phyloP scores from a whole-genome alignment of 2,329 filamentous ascomycete genomes.

The Aspergillus floridensis region DNA sequence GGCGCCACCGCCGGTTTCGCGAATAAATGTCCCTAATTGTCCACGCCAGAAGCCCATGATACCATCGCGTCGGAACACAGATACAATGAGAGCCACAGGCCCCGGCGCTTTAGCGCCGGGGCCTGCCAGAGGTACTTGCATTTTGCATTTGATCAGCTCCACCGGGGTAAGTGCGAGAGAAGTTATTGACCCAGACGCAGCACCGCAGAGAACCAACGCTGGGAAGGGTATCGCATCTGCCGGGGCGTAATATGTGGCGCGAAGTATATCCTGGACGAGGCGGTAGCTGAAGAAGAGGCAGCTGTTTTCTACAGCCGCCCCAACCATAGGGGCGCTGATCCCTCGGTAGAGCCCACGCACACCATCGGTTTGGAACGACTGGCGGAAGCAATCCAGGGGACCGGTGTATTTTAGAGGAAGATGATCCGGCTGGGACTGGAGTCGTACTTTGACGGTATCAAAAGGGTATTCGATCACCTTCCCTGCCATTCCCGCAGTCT shows the following conservation, averaged over 20 bases:
- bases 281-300: constrained; percentile 91
- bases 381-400: constrained; percentile 87
- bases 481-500: constrained; percentile 80
- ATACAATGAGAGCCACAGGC: constrained; percentile 68
- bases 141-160: constrained; percentile 97
- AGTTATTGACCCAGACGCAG: constrained; percentile 82
- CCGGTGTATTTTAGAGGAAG: constrained; percentile 79
- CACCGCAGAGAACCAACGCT: constrained; percentile 75
- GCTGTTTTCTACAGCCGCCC: constrained; percentile 88
- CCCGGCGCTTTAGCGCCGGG: constrained; percentile 51
- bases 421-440: constrained; percentile 90
- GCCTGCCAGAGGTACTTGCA: constrained; percentile 68
- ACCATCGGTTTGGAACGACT: constrained; percentile 79
- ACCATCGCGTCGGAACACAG: constrained; percentile 80
- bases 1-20: constrained; percentile 87
- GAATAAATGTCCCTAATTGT: constrained; percentile 86
- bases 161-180: constrained; percentile 90
- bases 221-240: constrained; percentile 66
- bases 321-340: constrained; percentile 84
- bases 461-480: constrained; percentile 99
- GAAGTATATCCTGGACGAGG: constrained; percentile 60
- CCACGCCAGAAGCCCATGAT: constrained; percentile 90
- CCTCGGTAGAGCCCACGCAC: constrained; percentile 81
- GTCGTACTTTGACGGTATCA: constrained; percentile 94
- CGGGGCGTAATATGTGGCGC: constrained; percentile 59